Conservation (phyloP, 768 basidiomycete species). For the Mycena galericulata region DNA sequence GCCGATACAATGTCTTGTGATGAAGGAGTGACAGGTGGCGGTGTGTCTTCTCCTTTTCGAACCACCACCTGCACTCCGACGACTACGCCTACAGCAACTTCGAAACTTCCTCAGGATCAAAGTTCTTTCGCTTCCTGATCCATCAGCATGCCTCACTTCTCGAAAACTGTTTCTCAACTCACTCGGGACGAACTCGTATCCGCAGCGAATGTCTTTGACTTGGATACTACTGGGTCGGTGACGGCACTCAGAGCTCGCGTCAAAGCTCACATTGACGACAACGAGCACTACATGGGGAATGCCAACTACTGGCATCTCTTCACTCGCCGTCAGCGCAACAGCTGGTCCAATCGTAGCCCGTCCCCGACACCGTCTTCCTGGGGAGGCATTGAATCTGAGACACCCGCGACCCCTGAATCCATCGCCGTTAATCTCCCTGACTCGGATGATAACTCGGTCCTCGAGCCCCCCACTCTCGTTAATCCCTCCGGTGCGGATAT, state of each 20-base stretch:
- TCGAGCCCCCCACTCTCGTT: too few species aligned
- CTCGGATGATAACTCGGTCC: not conserved
- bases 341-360: not conserved
- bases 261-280: not conserved
- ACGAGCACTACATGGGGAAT: slow-evolving; percentile 1
- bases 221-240: not conserved
- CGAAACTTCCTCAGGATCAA: too few species aligned
- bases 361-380: slow-evolving; percentile 5
- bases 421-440: not conserved
- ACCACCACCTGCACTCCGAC: too few species aligned
- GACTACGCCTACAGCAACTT: too few species aligned
- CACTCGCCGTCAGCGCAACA: not conserved
- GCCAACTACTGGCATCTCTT: not conserved
- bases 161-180: slow-evolving; percentile 3
- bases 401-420: not conserved
- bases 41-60: too few species aligned
- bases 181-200: not conserved
- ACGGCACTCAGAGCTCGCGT: not conserved
- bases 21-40: too few species aligned
- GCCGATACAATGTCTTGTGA: too few species aligned
- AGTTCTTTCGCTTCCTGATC: too few species aligned
- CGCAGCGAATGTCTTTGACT: not conserved
- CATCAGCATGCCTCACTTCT: not conserved
- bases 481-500: not conserved
- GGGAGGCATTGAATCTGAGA: not conserved